These are phyloP conservation scores for Penicillium verrucosum DNA, from an alignment of 2,329 filamentous ascomycete species.

Conservation along the genomic window DNA sequence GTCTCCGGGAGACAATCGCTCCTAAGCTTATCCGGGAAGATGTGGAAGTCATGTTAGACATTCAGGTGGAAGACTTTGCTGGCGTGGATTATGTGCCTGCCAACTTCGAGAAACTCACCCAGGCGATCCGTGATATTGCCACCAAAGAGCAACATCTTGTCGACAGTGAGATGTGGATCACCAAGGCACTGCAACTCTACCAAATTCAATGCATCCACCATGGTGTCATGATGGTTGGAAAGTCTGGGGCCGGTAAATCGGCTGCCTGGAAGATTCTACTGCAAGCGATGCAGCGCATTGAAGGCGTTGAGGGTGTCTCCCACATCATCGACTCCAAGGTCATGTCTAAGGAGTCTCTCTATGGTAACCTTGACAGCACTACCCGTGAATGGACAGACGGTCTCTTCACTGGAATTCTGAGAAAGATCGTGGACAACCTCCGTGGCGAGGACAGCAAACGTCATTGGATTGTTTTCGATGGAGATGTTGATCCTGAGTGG, in stretches of 20 bases:
- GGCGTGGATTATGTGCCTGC: constrained; percentile 91
- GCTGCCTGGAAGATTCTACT: constrained; percentile 90
- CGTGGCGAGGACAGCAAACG: constrained; percentile 94
- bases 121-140: constrained; percentile 78
- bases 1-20: constrained; percentile 95
- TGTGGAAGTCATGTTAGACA: constrained; percentile 79
- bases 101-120: constrained; percentile 72
- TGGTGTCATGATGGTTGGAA: constrained; percentile 99
- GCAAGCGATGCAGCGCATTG: constrained; percentile 84
- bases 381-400: constrained; percentile 99
- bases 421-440: constrained; percentile 98
- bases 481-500: constrained; percentile 98
- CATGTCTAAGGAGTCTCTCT: constrained; percentile 98
- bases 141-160: constrained; percentile 75
- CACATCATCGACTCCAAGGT: constrained; percentile 99
- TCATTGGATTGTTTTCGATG: constrained; percentile 99
- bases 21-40: constrained; percentile 93
- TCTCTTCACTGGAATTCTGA: constrained; percentile 93
- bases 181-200: constrained; percentile 92
- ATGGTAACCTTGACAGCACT: constrained; percentile 92
- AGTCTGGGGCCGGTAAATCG: constrained; percentile 96
- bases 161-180: constrained; percentile 93
- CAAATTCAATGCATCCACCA: constrained; percentile 98
- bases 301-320: constrained; percentile 87
- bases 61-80: constrained; percentile 85